Percentiles rank a stretch among this genome's conserved stretches.
These are phyloP conservation scores for Bacidia gigantensis DNA, from an alignment of 495 filamentous ascomycete genomes.

Conservation along the genomic window DNA sequence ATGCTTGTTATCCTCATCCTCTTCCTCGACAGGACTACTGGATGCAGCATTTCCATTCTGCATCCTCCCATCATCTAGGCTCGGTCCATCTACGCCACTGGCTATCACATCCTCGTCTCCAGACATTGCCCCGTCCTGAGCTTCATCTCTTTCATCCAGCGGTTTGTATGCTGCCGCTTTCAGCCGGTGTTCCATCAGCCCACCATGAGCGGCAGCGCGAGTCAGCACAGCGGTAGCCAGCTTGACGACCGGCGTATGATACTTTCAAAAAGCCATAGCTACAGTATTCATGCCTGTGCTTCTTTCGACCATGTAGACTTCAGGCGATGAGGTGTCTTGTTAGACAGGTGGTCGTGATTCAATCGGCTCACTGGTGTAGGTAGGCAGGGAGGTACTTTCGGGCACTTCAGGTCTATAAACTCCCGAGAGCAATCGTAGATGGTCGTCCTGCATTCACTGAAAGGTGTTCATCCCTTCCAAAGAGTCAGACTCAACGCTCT, in stretches of 20 bases:
- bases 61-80: conserved; percentile 33
- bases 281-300: neutral
- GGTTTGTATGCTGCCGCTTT: conserved; percentile 25
- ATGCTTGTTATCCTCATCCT: conserved; percentile 30
- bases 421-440: too few relatives aligned
- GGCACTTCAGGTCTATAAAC: too few relatives aligned
- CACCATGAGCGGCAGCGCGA: conserved; percentile 37
- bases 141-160: conserved; percentile 39
- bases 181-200: conserved; percentile 29
- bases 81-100: conserved; percentile 29
- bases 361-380: too few relatives aligned
- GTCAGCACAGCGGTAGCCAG: conserved; percentile 34
- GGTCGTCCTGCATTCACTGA: too few relatives aligned
- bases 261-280: conserved; percentile 7
- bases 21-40: conserved; percentile 16
- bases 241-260: conserved; percentile 16
- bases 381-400: too few relatives aligned
- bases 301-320: neutral
- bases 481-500: too few relatives aligned
- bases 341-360: too few relatives aligned
- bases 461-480: too few relatives aligned
- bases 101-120: conserved; percentile 25
- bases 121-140: conserved; percentile 30
- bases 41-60: conserved; percentile 32
- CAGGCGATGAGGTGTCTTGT: too few relatives aligned